Conservation (phyloP, 768 basidiomycete species). For the Lentinula aciculospora region DNA sequence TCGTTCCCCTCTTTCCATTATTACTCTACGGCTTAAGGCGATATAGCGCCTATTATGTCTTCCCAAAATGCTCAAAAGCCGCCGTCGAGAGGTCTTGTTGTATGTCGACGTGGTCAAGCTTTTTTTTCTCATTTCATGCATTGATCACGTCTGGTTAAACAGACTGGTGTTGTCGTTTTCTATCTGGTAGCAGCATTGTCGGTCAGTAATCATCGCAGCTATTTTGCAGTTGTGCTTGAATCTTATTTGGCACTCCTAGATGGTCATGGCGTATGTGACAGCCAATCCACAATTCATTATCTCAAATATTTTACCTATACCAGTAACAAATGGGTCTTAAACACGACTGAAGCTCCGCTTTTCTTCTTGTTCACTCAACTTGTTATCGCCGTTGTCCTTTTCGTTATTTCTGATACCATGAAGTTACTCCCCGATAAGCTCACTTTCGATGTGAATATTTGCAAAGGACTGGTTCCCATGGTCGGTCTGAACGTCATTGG, state of each 20-base stretch:
- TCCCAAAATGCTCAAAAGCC: slow-evolving; percentile 22
- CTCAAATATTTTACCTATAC: not conserved
- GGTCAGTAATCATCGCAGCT: slow-evolving; percentile 42
- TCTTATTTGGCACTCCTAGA: slow-evolving; percentile 34
- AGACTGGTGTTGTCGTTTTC: slow-evolving; percentile 76
- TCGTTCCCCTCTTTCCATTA: not conserved
- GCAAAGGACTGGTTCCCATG: slow-evolving; percentile 73
- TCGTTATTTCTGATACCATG: slow-evolving; percentile 48
- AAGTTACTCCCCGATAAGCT: slow-evolving; percentile 66
- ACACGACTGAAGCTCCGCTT: slow-evolving; percentile 48
- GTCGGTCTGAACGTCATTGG: slow-evolving; percentile 76
- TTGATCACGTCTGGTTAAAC: slow-evolving; percentile 8
- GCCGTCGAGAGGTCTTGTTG: slow-evolving; percentile 40
- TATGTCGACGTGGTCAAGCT: slow-evolving; percentile 20
- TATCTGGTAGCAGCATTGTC: slow-evolving; percentile 86
- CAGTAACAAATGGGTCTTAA: slow-evolving; percentile 70
- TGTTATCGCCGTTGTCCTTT: slow-evolving; percentile 56
- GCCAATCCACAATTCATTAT: slow-evolving; percentile 1
- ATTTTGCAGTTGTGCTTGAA: not conserved
- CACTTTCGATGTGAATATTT: slow-evolving; percentile 54
- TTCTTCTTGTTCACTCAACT: slow-evolving; percentile 67
- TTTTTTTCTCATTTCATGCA: not conserved
- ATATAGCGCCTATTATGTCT: slow-evolving; percentile 15
- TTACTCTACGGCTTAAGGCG: not conserved
- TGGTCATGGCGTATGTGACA: slow-evolving; percentile 77